Conservation (phyloP, 176 grass and related monocot species). For the Chloris gayana region DNA sequence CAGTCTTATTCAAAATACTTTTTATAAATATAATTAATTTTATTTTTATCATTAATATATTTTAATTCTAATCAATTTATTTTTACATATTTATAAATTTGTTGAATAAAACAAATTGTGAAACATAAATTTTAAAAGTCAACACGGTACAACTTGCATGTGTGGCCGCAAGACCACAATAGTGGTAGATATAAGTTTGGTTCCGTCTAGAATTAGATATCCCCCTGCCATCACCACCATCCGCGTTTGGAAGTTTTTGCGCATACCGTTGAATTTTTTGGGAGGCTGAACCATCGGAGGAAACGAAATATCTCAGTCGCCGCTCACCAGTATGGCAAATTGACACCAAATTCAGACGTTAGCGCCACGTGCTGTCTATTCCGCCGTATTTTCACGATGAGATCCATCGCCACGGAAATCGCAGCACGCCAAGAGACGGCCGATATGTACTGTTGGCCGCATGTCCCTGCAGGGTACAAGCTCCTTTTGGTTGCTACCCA, state of each 20-base stretch:
- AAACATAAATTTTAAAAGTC: too few relatives aligned
- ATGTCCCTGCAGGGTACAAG: background rate
- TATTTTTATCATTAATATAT: too few relatives aligned
- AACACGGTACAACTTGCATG: too few relatives aligned
- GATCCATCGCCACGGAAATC: slow-evolving; percentile 1
- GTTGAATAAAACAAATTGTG: too few relatives aligned
- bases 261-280: background rate
- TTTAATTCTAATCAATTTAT: too few relatives aligned
- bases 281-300: background rate
- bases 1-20: too few relatives aligned
- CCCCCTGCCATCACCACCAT: slow-evolving; percentile 2
- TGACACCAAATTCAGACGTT: slow-evolving; percentile 34
- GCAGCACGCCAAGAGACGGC: background rate
- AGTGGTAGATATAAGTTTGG: background rate
- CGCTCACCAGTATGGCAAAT: background rate
- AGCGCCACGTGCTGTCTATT: background rate
- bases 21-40: too few relatives aligned
- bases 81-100: too few relatives aligned
- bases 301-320: background rate
- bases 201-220: slow-evolving; percentile 26
- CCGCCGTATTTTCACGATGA: background rate
- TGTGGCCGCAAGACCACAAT: slow-evolving; percentile 1
- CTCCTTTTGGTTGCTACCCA: background rate
- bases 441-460: background rate
- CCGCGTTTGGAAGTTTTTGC: background rate